Evolutionary conservation across 306 rosid species (phyloP), one percentile per base, ranked within the genome.

Genomic region (Benincasa hispida): DNA sequence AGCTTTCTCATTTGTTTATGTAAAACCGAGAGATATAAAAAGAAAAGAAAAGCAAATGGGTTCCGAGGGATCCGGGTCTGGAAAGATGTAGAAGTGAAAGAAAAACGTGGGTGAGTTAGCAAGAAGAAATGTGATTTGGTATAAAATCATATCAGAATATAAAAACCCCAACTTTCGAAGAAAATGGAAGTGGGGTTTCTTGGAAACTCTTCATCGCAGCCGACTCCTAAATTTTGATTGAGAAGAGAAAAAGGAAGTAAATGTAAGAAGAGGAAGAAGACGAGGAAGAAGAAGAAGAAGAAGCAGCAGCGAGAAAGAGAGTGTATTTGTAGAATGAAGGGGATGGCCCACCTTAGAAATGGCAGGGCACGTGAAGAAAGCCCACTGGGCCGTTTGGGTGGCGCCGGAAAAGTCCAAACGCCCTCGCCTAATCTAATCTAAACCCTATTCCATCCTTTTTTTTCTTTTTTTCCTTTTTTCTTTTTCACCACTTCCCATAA

Each of bases 351-450:
- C 74, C 74, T 21, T 45, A 28, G 56, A 69, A 69, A 69, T 69
- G 75, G 56, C 53, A 63, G 3, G 24, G 74, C 75, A 70, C 75
- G 75, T 70, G 75, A 70, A 70, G 8, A 1, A 47, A 70, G 75
- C 75, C 75, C 75, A 47, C 75, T 70, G 57, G 75, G 75, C 75
- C 57, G 55, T 24, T 14, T 5, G 34, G 34, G 73, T 30, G 74
- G 74, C 74, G 74, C 54, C 74, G 51, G 54, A 67, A 5, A 65
- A 35, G 50, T 68, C 74, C n/a, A n/a, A 68, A 30, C 53, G 30
- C 39, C 56, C 35, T 24, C 35, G 1, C 45, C 22, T 1, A 3
- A 7, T 2, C 68, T 57, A 45, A 45, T 45, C 51, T 12, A 45
- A 10, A 8, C 10, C 68, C 68, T 15, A 12, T 65, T 37, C 17